Evolutionary conservation across 371 early-diverging fungal species (phyloP), one percentile per base, ranked within the genome.

Genomic region (Mucor velutinosus): DNA sequence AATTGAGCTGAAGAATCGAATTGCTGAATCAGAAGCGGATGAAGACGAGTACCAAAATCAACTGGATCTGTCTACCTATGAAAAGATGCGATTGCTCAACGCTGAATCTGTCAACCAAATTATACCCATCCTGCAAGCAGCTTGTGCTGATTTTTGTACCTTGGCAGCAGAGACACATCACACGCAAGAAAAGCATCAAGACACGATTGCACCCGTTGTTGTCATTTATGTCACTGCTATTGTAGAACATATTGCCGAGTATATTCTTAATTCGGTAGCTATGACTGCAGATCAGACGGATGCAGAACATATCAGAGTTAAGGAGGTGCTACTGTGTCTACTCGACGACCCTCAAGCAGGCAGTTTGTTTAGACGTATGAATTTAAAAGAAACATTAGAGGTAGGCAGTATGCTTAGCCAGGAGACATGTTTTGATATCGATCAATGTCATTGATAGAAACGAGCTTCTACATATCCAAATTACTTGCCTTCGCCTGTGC

Each of bases 241-340:
- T 15, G 66, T 89, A 37, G 89, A 89, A 58, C 86, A 87, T 65
- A 75, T 89, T 35, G 89, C 87, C 30, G 87, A 87, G 57, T 82
- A 87, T 73, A 69, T 87, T 4, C 74, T 89, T 10, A 80, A 79
- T 25, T 69, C 80, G 11, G 72, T 82, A 21, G 83, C 84, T 7
- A 76, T 78, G 58, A 80, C 79, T 64, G 83, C 86, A n/a, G 87
- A 87, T 65, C 77, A 81, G 21, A 74, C 81, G 47, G 75, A 75
- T 47, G 76, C 79, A 23, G 85, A 86, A 29, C 74, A 82, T 66
- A 81, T 87, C n/a, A 81, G 84, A 29, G 75, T 82, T 58, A 82
- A 81, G 51, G 87, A 88, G 69, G 84, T 88, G 12, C 78, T 81
- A 62, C 61, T 75, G 8, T 73, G 83, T 10, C 63, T 88, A 23